phyloP scores from a whole-genome alignment of 768 basidiomycete genomes.

The Leccinum longicurvipes region DNA sequence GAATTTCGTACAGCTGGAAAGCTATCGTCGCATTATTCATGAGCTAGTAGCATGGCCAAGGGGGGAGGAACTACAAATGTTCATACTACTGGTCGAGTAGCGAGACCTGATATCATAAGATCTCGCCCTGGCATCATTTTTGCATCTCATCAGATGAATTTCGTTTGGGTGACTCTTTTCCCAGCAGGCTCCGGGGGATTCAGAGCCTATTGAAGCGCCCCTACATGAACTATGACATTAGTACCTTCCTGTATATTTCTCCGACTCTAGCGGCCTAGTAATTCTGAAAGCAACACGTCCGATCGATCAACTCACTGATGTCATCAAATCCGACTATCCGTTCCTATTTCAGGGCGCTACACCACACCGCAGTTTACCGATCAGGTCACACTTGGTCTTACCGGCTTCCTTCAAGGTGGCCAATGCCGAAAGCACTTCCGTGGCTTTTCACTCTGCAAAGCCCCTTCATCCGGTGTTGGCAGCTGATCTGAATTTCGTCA shows the following conservation, averaged over 20 bases:
- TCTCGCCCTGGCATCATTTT: too few relatives aligned
- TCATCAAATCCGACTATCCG: neutral
- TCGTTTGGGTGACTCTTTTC: neutral
- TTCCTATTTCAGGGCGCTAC: neutral
- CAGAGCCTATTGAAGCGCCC: too few relatives aligned
- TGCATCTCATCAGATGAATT: too few relatives aligned
- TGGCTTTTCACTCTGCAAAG: neutral
- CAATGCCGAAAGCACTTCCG: neutral
- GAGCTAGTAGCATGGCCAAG: neutral
- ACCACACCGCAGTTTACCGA: neutral
- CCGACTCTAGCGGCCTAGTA: too few relatives aligned
- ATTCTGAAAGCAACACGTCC: neutral
- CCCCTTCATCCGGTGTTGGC: conserved; percentile 2
- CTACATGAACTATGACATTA: too few relatives aligned
- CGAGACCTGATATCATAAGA: neutral
- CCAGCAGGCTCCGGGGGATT: neutral
- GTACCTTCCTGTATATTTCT: too few relatives aligned
- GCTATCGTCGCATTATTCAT: too few relatives aligned
- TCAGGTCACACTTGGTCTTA: neutral
- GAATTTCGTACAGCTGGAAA: too few relatives aligned
- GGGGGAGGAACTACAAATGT: neutral
- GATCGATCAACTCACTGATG: neutral
- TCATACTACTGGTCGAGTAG: neutral
- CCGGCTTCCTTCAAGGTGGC: neutral
- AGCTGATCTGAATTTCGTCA: neutral